These are phyloP conservation scores for Phytopythium helicoides DNA, from an alignment of 352 stramenopile species.

Conservation along the genomic window DNA sequence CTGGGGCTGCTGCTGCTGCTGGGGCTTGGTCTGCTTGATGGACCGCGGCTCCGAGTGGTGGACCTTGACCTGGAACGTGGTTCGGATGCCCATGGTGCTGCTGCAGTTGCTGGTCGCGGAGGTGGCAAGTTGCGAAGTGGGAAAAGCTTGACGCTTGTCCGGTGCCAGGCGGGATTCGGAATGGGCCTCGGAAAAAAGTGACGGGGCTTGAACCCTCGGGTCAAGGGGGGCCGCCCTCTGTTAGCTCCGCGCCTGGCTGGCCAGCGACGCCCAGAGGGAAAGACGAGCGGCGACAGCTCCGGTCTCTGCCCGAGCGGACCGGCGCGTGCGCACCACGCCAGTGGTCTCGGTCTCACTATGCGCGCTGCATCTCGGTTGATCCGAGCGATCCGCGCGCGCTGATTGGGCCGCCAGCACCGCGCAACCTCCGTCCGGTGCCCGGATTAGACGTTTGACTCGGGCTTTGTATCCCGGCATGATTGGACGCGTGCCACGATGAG, in stretches of 20 bases:
- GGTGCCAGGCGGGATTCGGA: slow-evolving; percentile 17
- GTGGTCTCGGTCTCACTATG: slow-evolving; percentile 20
- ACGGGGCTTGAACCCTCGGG: slow-evolving; percentile 24
- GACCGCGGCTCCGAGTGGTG: slow-evolving; percentile 18
- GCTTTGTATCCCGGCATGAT: neutral
- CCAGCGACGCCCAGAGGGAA: neutral
- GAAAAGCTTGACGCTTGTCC: neutral
- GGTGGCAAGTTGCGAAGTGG: neutral
- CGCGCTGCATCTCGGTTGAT: neutral
- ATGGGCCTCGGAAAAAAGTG: slow-evolving; percentile 29
- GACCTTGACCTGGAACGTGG: slow-evolving; percentile 17
- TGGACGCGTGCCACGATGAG: neutral
- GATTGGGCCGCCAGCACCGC: slow-evolving; percentile 17
- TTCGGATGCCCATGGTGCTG: slow-evolving; percentile 27
- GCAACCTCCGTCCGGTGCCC: neutral
- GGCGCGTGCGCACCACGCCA: slow-evolving; percentile 3
- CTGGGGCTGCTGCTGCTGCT: slow-evolving; percentile 15
- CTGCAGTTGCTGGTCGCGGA: neutral
- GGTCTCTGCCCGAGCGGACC: neutral
- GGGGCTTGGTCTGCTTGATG: slow-evolving; percentile 10
- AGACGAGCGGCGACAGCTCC: neutral
- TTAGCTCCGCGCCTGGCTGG: no score
- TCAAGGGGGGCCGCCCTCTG: neutral
- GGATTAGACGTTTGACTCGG: slow-evolving; percentile 5
- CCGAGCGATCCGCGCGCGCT: neutral